phyloP scores from a whole-genome alignment of 257 asterid genomes.

The Solanum medicagineum region DNA sequence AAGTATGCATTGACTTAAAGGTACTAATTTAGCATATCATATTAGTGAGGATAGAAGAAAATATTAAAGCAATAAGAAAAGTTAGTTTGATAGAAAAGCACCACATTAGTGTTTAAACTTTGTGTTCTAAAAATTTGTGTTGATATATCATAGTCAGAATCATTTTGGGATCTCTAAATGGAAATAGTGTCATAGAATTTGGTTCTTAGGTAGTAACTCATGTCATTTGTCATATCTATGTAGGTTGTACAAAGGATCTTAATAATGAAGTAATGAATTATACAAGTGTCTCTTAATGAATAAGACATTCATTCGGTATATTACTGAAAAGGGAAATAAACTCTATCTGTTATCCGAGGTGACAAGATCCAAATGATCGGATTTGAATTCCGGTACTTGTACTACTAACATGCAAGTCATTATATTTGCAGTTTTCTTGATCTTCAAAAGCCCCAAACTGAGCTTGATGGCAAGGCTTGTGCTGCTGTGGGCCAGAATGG shows the following conservation, averaged over 20 bases:
- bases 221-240: not conserved
- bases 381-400: not conserved
- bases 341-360: not conserved
- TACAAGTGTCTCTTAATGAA: not conserved
- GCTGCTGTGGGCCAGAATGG: constrained; percentile 99
- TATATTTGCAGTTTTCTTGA: constrained; percentile 65
- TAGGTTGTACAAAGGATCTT: not conserved
- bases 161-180: not conserved
- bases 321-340: not conserved
- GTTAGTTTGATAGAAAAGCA: not conserved
- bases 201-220: not conserved
- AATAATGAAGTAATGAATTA: not conserved
- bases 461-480: constrained; percentile 97
- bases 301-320: not conserved
- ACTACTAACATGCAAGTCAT: not conserved
- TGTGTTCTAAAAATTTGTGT: not conserved
- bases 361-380: not conserved
- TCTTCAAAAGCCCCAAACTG: constrained; percentile 92
- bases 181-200: not conserved
- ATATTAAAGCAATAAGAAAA: not conserved
- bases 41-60: not conserved
- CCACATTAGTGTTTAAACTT: not conserved
- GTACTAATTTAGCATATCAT: not conserved
- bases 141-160: not conserved
- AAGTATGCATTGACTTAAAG: not conserved